Percentiles rank a stretch among this genome's conserved stretches.
Conservation (phyloP, 208 protist species). For the Crithidia thermophila region DNA sequence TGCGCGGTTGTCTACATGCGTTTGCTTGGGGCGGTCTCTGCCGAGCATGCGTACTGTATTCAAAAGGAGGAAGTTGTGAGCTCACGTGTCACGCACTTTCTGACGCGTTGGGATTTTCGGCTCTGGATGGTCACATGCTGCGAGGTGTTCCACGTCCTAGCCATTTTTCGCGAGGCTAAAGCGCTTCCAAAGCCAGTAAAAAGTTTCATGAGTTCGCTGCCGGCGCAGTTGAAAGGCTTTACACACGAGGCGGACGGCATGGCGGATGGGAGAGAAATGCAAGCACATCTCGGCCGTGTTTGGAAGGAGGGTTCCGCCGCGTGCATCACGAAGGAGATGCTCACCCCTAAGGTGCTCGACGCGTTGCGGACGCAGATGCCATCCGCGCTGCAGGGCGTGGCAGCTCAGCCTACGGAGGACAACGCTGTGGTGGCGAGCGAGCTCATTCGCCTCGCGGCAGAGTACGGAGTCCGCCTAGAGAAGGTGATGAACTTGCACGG, state of each 20-base stretch:
- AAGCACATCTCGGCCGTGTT: neutral
- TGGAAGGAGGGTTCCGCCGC: slow-evolving; percentile 20
- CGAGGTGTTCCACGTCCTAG: slow-evolving; percentile 63
- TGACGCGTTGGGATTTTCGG: slow-evolving; percentile 46
- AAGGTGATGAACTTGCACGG: neutral
- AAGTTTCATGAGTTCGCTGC: slow-evolving; percentile 31
- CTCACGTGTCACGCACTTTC: slow-evolving; percentile 7
- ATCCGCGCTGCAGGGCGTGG: neutral
- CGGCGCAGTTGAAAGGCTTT: neutral
- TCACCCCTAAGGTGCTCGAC: slow-evolving; percentile 13
- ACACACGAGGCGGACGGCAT: neutral
- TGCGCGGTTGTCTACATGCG: slow-evolving; percentile 16
- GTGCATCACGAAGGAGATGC: slow-evolving; percentile 6
- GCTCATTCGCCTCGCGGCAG: slow-evolving; percentile 13
- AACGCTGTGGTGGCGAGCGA: neutral
- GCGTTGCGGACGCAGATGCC: slow-evolving; percentile 24
- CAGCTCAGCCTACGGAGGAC: neutral
- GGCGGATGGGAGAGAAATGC: neutral
- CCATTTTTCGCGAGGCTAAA: slow-evolving; percentile 47
- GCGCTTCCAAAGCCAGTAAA: slow-evolving; percentile 28
- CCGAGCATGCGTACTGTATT: slow-evolving; percentile 15
- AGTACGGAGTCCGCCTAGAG: slow-evolving; percentile 22
- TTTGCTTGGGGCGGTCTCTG: slow-evolving; percentile 13
- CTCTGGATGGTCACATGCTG: slow-evolving; percentile 62
- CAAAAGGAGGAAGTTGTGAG: slow-evolving; percentile 8